Conservation (phyloP, 768 basidiomycete species). For the Leccinellum luteum region DNA sequence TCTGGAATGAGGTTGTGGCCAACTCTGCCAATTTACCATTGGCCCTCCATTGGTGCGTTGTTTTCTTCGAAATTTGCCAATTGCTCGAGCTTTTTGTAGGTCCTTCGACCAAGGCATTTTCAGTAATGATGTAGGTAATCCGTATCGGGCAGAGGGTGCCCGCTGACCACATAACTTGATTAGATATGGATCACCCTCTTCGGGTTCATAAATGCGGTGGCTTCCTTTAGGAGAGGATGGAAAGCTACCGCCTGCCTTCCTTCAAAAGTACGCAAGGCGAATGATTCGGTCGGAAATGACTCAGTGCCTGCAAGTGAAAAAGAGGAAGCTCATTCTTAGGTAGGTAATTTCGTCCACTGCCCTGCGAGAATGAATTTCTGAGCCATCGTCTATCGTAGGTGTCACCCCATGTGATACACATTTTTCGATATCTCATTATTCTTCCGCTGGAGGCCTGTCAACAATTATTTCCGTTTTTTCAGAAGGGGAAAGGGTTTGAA, state of each 20-base stretch:
- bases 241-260: conserved; percentile 51
- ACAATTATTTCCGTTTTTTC: neutral
- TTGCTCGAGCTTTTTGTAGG: conserved; percentile 38
- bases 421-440: neutral
- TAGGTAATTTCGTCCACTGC: neutral
- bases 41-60: conserved; percentile 75
- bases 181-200: conserved; percentile 42
- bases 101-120: conserved; percentile 68
- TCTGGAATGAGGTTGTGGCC: conserved; percentile 67
- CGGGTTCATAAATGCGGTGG: conserved; percentile 49
- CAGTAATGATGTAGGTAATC: conserved; percentile 53
- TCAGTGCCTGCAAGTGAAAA: conserved; percentile 8
- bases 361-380: neutral
- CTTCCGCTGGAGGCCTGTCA: neutral
- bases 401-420: neutral
- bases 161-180: conserved; percentile 4
- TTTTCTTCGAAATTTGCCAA: neutral
- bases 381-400: neutral
- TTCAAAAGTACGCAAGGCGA: neutral
- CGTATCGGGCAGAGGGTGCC: neutral
- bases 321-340: conserved; percentile 9
- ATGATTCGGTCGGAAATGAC: conserved; percentile 4
- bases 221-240: conserved; percentile 70
- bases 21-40: conserved; percentile 79
- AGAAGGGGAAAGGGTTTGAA: neutral